Conservation (phyloP, 139 green algal genomes). For the Chlamydomonas asymmetrica region DNA sequence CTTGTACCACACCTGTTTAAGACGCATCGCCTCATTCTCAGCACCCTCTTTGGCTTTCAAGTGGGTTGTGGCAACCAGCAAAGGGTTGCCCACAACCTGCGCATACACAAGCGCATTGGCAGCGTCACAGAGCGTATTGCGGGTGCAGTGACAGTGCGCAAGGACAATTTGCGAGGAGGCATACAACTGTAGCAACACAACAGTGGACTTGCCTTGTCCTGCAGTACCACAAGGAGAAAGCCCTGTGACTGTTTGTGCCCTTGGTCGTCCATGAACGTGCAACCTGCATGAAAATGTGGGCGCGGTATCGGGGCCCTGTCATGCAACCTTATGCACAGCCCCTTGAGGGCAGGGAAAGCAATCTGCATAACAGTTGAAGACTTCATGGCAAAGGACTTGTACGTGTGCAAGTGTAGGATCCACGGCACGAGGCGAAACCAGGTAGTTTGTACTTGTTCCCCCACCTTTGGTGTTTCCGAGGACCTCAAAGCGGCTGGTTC, state of each 20-base stretch:
- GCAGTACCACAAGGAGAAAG: constrained; percentile 41
- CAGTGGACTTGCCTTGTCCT: constrained; percentile 20
- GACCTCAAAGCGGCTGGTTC: constrained; percentile 35
- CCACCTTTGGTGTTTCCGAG: constrained; percentile 1
- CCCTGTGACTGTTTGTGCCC: constrained; percentile 36
- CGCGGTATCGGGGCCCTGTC: no score
- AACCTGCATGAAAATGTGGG: no score
- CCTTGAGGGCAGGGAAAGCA: no score
- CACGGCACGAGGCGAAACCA: no score
- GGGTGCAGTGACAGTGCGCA: no score
- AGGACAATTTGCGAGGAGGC: no score
- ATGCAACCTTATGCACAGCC: no score
- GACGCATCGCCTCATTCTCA: constrained; percentile 45
- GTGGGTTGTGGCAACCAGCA: constrained; percentile 66
- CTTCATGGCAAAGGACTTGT: no score
- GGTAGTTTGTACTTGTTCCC: no score
- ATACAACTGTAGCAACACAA: no score
- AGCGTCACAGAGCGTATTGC: neutral
- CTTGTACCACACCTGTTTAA: constrained; percentile 50
- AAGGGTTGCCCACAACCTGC: neutral
- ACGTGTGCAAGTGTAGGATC: no score
- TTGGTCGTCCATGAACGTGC: constrained; percentile 23
- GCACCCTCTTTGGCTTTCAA: constrained; percentile 71
- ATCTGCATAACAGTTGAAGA: no score
- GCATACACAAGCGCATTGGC: neutral